Evolutionary conservation across 352 stramenopile species (phyloP), one percentile per base, ranked within the genome.

Genomic region (Phytopythium kandeliae): DNA sequence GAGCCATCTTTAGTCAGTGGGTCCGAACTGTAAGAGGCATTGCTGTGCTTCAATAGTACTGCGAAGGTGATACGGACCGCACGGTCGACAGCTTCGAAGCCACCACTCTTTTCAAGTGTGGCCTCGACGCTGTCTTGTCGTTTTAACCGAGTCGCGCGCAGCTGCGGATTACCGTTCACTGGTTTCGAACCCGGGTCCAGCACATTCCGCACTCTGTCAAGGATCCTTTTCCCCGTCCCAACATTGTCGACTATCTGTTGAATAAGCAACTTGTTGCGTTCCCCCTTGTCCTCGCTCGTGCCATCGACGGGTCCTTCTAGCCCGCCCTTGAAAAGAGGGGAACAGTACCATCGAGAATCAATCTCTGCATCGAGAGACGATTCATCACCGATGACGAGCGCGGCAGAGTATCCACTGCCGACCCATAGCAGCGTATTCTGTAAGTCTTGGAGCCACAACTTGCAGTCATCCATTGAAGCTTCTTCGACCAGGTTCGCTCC

Each of bases 51-150:
- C 17, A 92, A 58, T 2, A 93, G 57, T 25, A 80, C 82, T 2
- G 85, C 85, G 65, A 93, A 95, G 8, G 80, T 75, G 15, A 78
- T 65, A 22, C 85, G 78, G 22, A 95, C 85, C 30, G 85, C 85
- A 22, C 72, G 81, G 38, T 95, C 80, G 1, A 95, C 85, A 13
- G 71, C 69, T 52, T 93, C 83, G 19, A 90, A 89, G 2, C 80
- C 70, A 15, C 83, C 85, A 55, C 83, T 95, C 41, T 93, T 93
- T 58, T 95, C 82, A 9, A 95, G 58, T 22, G 75, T 78, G 6
- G 74, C 77, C 50, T 95, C 85, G 3, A 95, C 74, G 51, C 85
- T 95, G 41, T 95, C 82, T 57, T 92, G 77, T 12, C 85, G 66
- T 48, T 87, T 92, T 21, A 95, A 49, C 7, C 68, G 71, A 16